Evolutionary conservation across 129 eudicot species (phyloP).

Genomic region (Glebionis coronaria): DNA sequence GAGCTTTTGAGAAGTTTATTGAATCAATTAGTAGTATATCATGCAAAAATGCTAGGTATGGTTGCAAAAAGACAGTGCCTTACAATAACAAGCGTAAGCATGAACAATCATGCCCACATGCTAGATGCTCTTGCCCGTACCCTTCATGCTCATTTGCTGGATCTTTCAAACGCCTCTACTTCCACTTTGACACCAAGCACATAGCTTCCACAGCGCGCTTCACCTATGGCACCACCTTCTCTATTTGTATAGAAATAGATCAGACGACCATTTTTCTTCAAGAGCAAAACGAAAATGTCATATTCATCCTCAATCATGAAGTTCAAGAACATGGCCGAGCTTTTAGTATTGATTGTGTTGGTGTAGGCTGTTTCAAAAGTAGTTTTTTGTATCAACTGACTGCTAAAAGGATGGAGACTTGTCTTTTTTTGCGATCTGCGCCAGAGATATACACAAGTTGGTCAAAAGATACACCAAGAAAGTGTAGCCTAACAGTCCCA

Average conservation of each 20-base stretch:
- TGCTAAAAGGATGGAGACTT: neutral
- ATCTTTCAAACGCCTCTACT: neutral
- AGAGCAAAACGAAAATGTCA: too few species aligned
- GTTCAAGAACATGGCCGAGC: neutral
- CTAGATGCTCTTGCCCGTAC: neutral
- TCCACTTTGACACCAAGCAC: neutral
- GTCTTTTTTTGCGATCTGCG: neutral
- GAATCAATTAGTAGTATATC: neutral
- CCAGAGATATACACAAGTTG: neutral
- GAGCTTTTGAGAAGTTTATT: neutral
- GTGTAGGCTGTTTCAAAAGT: neutral
- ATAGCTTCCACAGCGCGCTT: neutral
- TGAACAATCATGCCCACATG: neutral
- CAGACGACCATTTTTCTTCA: too few species aligned
- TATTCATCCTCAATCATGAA: too few species aligned
- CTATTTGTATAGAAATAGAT: too few species aligned
- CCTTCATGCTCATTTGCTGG: neutral
- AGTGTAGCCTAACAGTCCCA: neutral
- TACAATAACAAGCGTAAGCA: neutral
- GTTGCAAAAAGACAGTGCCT: slow-evolving; percentile 7
- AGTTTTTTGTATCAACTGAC: neutral
- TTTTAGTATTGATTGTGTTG: neutral
- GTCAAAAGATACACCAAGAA: neutral
- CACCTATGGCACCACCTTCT: neutral
- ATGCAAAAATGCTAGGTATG: neutral